These are phyloP conservation scores for Oldenlandia corymbosa DNA, from an alignment of 257 asterid genomes.

Conservation along the genomic window DNA sequence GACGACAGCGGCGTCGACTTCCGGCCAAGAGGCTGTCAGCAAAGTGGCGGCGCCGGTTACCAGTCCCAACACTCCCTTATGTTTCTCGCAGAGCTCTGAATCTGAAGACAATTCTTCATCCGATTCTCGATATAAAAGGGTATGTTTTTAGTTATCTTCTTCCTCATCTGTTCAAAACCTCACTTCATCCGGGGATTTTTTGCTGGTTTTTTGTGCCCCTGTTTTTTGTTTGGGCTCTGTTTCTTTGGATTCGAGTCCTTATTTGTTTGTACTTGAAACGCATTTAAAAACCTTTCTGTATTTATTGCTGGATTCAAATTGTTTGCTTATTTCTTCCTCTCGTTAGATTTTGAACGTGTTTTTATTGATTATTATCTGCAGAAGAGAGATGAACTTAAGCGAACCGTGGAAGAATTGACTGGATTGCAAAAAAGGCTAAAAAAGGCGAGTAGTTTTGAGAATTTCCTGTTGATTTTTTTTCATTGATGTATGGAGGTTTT, in stretches of 20 bases:
- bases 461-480: conserved; percentile 2
- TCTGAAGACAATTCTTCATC: conserved; percentile 36
- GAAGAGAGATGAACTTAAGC: conserved; percentile 34
- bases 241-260: too few relatives aligned
- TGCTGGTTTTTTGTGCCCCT: neutral
- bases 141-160: conserved; percentile 6
- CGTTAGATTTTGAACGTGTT: neutral
- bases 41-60: conserved; percentile 7
- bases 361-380: conserved; percentile 16
- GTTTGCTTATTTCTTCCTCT: neutral
- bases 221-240: too few relatives aligned
- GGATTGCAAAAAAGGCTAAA: conserved; percentile 31
- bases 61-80: conserved; percentile 64
- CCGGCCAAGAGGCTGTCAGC: conserved; percentile 8
- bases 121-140: conserved; percentile 32
- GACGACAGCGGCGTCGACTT: neutral
- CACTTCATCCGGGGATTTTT: too few relatives aligned
- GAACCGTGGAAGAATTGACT: conserved; percentile 31
- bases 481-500: neutral
- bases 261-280: too few relatives aligned
- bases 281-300: too few relatives aligned
- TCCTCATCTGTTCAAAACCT: neutral
- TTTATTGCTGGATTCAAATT: too few relatives aligned
- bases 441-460: conserved; percentile 37
- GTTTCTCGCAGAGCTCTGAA: conserved; percentile 40